Evolutionary conservation across 2,329 filamentous ascomycete genomes (phyloP).

Genomic region (Monilinia fructicola): DNA sequence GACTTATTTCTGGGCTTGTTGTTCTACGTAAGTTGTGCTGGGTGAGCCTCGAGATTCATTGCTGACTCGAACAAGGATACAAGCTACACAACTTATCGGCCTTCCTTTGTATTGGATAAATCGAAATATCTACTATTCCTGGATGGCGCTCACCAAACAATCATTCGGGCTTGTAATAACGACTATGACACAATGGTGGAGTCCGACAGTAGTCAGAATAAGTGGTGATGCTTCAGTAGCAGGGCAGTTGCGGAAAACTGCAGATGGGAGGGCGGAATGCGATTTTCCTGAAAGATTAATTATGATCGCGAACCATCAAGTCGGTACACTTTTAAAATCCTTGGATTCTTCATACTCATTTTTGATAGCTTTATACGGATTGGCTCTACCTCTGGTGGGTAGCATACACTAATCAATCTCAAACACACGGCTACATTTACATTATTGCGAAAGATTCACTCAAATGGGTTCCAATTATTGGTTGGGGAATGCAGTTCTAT

Average conservation of each 20-base stretch:
- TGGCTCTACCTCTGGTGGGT: conserved; percentile 95
- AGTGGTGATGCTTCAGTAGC: conserved; percentile 80
- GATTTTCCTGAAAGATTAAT: conserved; percentile 79
- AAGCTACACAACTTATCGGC: conserved; percentile 72
- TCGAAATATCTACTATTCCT: conserved; percentile 76
- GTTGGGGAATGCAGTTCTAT: conserved; percentile 80
- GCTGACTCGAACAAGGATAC: conserved; percentile 52
- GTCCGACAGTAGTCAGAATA: conserved; percentile 77
- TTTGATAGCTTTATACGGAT: conserved; percentile 72
- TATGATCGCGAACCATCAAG: conserved; percentile 84
- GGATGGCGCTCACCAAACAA: conserved; percentile 84
- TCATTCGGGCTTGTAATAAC: conserved; percentile 77
- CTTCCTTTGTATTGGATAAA: conserved; percentile 74
- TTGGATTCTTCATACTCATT: conserved; percentile 29
- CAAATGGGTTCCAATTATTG: conserved; percentile 76
- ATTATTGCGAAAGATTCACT: conserved; percentile 89
- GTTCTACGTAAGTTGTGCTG: conserved; percentile 36
- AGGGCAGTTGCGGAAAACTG: conserved; percentile 67
- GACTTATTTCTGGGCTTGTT: conserved; percentile 37
- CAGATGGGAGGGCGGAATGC: conserved; percentile 73
- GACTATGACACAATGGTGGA: conserved; percentile 82
- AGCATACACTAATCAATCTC: conserved; percentile 72
- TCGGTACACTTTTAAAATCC: conserved; percentile 38
- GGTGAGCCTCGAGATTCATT: not conserved
- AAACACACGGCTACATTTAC: conserved; percentile 82